phyloP scores from a whole-genome alignment of 2,329 filamentous ascomycete genomes.

The Seiridium cupressi region DNA sequence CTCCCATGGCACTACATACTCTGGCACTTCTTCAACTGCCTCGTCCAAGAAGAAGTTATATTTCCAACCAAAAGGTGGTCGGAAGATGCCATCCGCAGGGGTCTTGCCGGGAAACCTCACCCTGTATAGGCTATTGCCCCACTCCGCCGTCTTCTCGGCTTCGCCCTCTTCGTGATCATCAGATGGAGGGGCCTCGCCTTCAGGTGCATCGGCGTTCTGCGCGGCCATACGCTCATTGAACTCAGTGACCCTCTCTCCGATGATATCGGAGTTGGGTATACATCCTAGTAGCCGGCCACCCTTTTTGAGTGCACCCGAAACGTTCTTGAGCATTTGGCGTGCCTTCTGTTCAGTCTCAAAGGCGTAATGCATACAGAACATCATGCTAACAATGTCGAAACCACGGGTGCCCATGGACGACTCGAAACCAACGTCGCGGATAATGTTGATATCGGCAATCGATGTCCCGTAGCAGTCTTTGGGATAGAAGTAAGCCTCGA shows the following conservation, averaged over 20 bases:
- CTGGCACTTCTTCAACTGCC: slow-evolving; percentile 91
- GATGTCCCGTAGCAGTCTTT: slow-evolving; percentile 91
- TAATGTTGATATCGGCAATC: slow-evolving; percentile 76
- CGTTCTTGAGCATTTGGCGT: slow-evolving; percentile 88
- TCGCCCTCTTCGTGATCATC: slow-evolving; percentile 57
- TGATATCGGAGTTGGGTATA: slow-evolving; percentile 94
- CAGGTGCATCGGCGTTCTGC: slow-evolving; percentile 29
- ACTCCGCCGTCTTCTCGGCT: slow-evolving; percentile 67
- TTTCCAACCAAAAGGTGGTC: slow-evolving; percentile 95
- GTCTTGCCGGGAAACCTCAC: slow-evolving; percentile 84
- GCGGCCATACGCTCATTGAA: slow-evolving; percentile 62
- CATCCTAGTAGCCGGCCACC: slow-evolving; percentile 92
- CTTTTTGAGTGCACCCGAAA: slow-evolving; percentile 86
- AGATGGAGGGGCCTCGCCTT: slow-evolving; percentile 23
- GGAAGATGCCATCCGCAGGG: slow-evolving; percentile 83
- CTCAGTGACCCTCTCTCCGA: slow-evolving; percentile 73
- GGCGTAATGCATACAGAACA: slow-evolving; percentile 99
- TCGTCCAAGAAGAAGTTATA: slow-evolving; percentile 97
- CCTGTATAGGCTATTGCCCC: slow-evolving; percentile 91
- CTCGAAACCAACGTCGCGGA: slow-evolving; percentile 86
- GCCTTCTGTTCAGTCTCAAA: slow-evolving; percentile 92
- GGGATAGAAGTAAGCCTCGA: slow-evolving; percentile 82
- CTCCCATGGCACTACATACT: slow-evolving; percentile 98
- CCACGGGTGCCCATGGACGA: slow-evolving; percentile 73
- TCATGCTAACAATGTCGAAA: slow-evolving; percentile 96